Evolutionary conservation across 176 grass and related monocot genomes (phyloP).

Genomic region (Triticum urartu): DNA sequence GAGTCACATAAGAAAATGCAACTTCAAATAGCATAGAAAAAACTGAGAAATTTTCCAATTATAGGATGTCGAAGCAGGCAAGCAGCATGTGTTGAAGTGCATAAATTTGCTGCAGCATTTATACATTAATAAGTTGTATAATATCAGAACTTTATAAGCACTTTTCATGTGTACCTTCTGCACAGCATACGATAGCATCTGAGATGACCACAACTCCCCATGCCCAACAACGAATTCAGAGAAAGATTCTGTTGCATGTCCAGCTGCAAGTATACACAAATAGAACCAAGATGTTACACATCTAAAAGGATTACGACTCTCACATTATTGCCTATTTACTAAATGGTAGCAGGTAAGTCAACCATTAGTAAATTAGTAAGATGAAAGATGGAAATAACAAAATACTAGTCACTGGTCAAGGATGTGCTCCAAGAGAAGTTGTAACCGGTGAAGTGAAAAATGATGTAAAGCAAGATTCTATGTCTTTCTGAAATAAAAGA

Average conservation of each 20-base stretch:
- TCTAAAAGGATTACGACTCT: background rate
- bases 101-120: conserved; percentile 10
- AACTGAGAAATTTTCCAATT: background rate
- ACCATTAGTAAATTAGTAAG: background rate
- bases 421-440: background rate
- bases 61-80: background rate
- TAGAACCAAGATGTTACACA: conserved; percentile 21
- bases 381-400: background rate
- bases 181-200: conserved; percentile 88
- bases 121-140: conserved; percentile 1
- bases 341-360: conserved; percentile 1
- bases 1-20: background rate
- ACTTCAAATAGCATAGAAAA: conserved; percentile 2
- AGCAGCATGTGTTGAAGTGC: background rate
- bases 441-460: background rate
- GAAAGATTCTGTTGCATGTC: conserved; percentile 95
- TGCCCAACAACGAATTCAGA: conserved; percentile 96
- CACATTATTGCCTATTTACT: conserved; percentile 3
- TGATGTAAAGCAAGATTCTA: background rate
- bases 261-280: conserved; percentile 66
- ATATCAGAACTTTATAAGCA: background rate
- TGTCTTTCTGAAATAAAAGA: conserved; percentile 2
- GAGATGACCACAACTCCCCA: conserved; percentile 97
- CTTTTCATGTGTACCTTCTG: conserved; percentile 66
- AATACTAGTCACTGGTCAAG: conserved; percentile 7